These are phyloP conservation scores for Pleodorina starrii DNA, from an alignment of 139 green algal genomes.

Conservation along the genomic window DNA sequence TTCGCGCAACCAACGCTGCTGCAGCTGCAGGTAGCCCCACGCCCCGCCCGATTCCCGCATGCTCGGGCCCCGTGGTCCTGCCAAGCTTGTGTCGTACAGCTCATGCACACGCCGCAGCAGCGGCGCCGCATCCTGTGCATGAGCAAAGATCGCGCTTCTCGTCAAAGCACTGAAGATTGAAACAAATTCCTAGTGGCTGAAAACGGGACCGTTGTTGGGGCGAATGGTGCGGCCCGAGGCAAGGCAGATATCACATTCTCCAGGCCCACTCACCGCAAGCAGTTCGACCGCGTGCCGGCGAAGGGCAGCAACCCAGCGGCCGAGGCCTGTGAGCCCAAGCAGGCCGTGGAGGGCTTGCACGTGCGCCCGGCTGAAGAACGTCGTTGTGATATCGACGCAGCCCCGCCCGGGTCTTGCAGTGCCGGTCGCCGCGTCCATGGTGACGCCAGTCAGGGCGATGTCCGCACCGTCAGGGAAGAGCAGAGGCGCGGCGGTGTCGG, in stretches of 20 bases:
- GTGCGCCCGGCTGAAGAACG: slow-evolving; percentile 1
- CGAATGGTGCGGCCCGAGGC: too few species aligned
- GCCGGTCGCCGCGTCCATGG: background rate
- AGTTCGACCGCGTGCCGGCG: background rate
- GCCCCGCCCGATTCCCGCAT: slow-evolving; percentile 8
- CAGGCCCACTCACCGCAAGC: background rate
- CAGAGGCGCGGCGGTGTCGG: background rate
- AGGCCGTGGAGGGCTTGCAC: slow-evolving; percentile 22
- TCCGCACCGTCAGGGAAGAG: slow-evolving; percentile 8
- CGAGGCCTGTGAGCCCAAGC: slow-evolving; percentile 14
- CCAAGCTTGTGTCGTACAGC: slow-evolving; percentile 18
- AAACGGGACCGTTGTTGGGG: too few species aligned
- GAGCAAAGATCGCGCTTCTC: background rate
- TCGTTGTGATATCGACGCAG: background rate
- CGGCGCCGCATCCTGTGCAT: slow-evolving; percentile 5
- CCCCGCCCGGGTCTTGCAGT: background rate
- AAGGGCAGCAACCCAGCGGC: slow-evolving; percentile 7
- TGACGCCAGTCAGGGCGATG: background rate
- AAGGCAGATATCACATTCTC: too few species aligned
- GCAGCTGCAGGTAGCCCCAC: slow-evolving; percentile 34
- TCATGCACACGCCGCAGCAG: slow-evolving; percentile 31
- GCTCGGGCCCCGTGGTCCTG: slow-evolving; percentile 12
- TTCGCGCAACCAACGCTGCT: slow-evolving; percentile 45
- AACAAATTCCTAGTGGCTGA: background rate
- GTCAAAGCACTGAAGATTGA: background rate